phyloP scores from a whole-genome alignment of 208 protist genomes.

The Acanthamoeba quina region DNA sequence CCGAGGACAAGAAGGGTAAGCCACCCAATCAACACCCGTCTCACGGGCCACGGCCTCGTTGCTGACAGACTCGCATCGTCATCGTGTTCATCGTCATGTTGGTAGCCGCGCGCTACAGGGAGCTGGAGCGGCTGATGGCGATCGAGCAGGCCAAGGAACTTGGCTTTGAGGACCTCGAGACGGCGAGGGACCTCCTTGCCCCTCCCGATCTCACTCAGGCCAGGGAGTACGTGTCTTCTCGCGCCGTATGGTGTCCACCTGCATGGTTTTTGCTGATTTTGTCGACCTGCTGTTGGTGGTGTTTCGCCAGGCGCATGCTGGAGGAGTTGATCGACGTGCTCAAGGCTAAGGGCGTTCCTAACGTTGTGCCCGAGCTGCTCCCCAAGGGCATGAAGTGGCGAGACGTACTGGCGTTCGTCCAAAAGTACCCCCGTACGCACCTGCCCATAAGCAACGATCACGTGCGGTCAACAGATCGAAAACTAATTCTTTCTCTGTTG shows the following conservation, averaged over 20 bases:
- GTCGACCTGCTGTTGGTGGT: no score
- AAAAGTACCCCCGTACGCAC: slow-evolving; percentile 6
- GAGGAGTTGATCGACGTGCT: slow-evolving; percentile 41
- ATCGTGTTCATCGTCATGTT: not conserved
- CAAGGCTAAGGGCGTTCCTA: slow-evolving; percentile 24
- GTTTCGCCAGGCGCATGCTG: slow-evolving; percentile 13
- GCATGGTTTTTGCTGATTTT: not conserved
- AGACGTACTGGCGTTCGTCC: slow-evolving; percentile 14
- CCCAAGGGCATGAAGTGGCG: slow-evolving; percentile 36
- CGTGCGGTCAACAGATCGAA: no score
- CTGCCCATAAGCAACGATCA: not conserved
- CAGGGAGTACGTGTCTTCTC: not conserved
- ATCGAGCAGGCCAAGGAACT: slow-evolving; percentile 60
- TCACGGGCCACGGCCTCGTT: no score
- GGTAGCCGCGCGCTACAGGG: not conserved
- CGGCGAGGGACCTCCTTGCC: not conserved
- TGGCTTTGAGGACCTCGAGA: slow-evolving; percentile 36
- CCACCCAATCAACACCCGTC: not conserved
- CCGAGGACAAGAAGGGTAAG: not conserved
- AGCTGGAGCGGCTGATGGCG: slow-evolving; percentile 29
- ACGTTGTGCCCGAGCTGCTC: slow-evolving; percentile 11
- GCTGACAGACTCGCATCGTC: no score
- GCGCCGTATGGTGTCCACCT: not conserved
- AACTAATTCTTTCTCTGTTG: no score
- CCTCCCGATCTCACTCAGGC: not conserved